These are phyloP conservation scores for Excoecaria agallocha DNA, from an alignment of 345 rosid genomes.

Conservation along the genomic window DNA sequence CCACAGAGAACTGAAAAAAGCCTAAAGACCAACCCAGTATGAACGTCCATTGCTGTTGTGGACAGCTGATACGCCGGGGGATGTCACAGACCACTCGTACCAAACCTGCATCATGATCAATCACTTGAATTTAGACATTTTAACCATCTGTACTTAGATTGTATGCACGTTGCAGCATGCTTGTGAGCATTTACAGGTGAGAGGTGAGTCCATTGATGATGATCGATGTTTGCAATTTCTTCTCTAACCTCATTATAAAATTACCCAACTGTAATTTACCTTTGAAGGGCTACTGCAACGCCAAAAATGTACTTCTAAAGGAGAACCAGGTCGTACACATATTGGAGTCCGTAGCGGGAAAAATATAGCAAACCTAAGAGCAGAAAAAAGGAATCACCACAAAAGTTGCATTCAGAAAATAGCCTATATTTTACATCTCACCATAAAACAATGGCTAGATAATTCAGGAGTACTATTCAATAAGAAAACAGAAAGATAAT, in stretches of 20 bases:
- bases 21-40: conserved; percentile 91
- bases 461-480: background rate
- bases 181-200: background rate
- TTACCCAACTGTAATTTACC: conserved; percentile 36
- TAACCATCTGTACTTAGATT: background rate
- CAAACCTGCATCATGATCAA: conserved; percentile 58
- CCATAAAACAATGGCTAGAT: background rate
- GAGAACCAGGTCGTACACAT: conserved; percentile 49
- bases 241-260: background rate
- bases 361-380: conserved; percentile 84
- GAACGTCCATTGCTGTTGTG: conserved; percentile 97
- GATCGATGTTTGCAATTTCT: background rate
- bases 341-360: conserved; percentile 89
- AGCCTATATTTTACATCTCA: background rate
- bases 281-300: conserved; percentile 76
- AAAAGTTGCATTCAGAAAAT: background rate
- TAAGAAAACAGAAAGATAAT: background rate
- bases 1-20: background rate
- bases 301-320: conserved; percentile 90
- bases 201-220: background rate
- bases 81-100: conserved; percentile 90
- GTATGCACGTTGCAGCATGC: background rate
- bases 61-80: conserved; percentile 59
- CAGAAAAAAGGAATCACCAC: background rate
- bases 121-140: background rate